A percentile compares a stretch with the other conserved stretches of the same genome.
phyloP scores from a whole-genome alignment of 2,329 filamentous ascomycete species.

The Ceratocystis cubensis region DNA sequence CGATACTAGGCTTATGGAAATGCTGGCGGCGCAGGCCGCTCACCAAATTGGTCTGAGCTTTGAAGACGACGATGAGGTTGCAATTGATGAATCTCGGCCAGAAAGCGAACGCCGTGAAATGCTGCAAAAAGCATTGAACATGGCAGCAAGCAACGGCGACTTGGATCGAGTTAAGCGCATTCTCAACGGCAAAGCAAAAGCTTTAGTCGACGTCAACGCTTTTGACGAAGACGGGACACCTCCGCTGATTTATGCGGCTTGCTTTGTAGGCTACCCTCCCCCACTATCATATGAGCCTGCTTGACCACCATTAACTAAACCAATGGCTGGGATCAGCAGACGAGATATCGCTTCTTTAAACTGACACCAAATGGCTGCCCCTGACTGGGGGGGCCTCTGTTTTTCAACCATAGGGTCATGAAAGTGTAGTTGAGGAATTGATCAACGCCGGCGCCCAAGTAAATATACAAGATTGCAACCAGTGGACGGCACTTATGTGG shows the following conservation, averaged over 20 bases:
- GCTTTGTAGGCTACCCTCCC: constrained; percentile 54
- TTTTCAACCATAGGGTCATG: constrained; percentile 53
- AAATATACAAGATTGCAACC: constrained; percentile 86
- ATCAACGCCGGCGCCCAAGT: constrained; percentile 78
- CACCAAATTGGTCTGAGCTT: constrained; percentile 61
- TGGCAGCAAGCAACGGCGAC: constrained; percentile 95
- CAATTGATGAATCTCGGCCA: constrained; percentile 59
- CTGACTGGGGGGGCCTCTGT: constrained; percentile 18
- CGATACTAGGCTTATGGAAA: constrained; percentile 81
- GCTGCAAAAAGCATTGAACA: constrained; percentile 78
- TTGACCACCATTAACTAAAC: background rate
- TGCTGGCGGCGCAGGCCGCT: constrained; percentile 88
- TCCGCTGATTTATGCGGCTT: constrained; percentile 95
- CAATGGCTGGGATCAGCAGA: constrained; percentile 4
- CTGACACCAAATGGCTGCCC: constrained; percentile 18
- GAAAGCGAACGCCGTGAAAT: constrained; percentile 65
- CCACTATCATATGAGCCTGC: background rate
- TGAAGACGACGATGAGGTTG: constrained; percentile 68
- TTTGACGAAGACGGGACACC: constrained; percentile 90
- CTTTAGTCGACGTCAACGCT: constrained; percentile 72
- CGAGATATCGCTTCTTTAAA: constrained; percentile 14
- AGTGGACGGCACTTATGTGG: constrained; percentile 99
- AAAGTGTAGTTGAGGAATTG: constrained; percentile 71
- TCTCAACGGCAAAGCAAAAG: constrained; percentile 57
- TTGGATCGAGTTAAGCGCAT: constrained; percentile 66